Evolutionary conservation across 192 early-diverging fungal genomes (phyloP).

Genomic region (Entophlyctis helioformis): DNA sequence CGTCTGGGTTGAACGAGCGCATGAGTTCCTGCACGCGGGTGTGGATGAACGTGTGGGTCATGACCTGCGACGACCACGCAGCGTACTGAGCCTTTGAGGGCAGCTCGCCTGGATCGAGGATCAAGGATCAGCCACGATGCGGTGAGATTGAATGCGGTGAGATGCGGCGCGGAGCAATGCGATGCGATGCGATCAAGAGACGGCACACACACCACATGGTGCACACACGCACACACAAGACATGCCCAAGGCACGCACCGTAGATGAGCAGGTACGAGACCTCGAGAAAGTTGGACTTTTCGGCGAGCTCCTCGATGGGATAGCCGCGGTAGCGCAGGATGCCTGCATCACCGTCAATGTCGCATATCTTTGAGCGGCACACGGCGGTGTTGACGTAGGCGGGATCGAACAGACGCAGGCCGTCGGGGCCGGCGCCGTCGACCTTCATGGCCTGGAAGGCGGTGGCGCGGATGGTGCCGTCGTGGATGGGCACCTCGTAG

Average conservation of each 20-base stretch:
- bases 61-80: conserved; percentile 35
- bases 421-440: conserved; percentile 3
- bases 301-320: conserved; percentile 53
- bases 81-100: conserved; percentile 35
- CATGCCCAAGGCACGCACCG: conserved; percentile 7
- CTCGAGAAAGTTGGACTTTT: conserved; percentile 51
- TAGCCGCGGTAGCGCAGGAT: conserved; percentile 51
- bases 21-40: conserved; percentile 38
- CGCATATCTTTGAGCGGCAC: conserved; percentile 44
- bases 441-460: conserved; percentile 20
- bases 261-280: conserved; percentile 57
- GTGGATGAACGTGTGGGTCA: conserved; percentile 48
- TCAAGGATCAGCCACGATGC: too few species aligned
- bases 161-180: too few species aligned
- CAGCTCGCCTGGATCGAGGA: conserved; percentile 40
- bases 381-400: conserved; percentile 54
- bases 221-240: too few species aligned
- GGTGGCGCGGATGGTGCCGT: conserved; percentile 28
- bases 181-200: too few species aligned
- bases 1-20: conserved; percentile 47
- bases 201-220: too few species aligned
- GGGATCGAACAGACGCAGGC: conserved; percentile 16
- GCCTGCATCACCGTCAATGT: conserved; percentile 59
- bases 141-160: too few species aligned
- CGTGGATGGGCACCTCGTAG: conserved; percentile 36